Percentiles rank a stretch among this genome's conserved stretches.
Evolutionary conservation across 805 yeast genomes (phyloP).

Genomic region (Barnettozyma salicaria): DNA sequence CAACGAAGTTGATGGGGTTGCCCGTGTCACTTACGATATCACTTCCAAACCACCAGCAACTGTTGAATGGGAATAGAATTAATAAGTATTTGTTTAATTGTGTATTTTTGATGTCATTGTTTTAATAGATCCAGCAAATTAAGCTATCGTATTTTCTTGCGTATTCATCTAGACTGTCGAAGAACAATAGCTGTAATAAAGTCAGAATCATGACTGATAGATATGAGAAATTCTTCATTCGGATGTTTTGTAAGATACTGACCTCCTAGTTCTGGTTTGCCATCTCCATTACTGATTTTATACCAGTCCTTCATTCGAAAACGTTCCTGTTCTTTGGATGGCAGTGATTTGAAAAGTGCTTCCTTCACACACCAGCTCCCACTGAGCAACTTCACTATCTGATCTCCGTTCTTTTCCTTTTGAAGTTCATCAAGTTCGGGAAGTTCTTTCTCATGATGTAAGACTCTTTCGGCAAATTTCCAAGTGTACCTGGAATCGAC

Average conservation of each 20-base stretch:
- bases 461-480: slow-evolving; percentile 41
- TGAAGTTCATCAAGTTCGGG: slow-evolving; percentile 28
- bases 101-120: slow-evolving; percentile 4
- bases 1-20: slow-evolving; percentile 98
- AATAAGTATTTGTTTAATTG: slow-evolving; percentile 2
- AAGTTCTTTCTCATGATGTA: slow-evolving; percentile 48
- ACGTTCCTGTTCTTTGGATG: slow-evolving; percentile 38
- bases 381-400: slow-evolving; percentile 37
- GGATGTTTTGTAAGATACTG: slow-evolving; percentile 26
- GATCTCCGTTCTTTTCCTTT: slow-evolving; percentile 17
- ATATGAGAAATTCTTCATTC: slow-evolving; percentile 44
- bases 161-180: slow-evolving; percentile 30
- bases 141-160: too few species aligned
- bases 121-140: neutral
- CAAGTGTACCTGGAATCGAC: slow-evolving; percentile 25
- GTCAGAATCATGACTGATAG: slow-evolving; percentile 63
- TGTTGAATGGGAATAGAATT: slow-evolving; percentile 90
- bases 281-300: slow-evolving; percentile 33
- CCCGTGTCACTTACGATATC: slow-evolving; percentile 97
- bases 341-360: slow-evolving; percentile 61
- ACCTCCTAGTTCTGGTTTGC: slow-evolving; percentile 39
- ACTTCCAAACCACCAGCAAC: slow-evolving; percentile 99
- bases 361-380: slow-evolving; percentile 73
- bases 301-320: slow-evolving; percentile 61
- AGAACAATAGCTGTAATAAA: slow-evolving; percentile 51